These are phyloP conservation scores for Gaeumannomyces sp. DNA, from an alignment of 2,329 filamentous ascomycete genomes.

Conservation along the genomic window DNA sequence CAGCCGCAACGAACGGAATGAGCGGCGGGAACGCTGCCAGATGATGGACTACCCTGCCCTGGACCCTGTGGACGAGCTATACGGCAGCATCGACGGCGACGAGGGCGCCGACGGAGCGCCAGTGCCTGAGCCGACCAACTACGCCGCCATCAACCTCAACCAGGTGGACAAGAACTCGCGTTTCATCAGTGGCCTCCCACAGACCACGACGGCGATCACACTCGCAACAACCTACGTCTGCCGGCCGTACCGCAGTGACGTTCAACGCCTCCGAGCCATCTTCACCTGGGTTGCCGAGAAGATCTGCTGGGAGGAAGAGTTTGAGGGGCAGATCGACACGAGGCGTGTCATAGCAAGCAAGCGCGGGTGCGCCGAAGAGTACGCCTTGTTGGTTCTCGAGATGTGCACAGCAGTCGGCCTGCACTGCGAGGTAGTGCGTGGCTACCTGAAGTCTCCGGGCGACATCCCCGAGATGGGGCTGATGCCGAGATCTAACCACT, in stretches of 20 bases:
- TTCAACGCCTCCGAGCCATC: slow-evolving; percentile 86
- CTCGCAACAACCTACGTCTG: slow-evolving; percentile 90
- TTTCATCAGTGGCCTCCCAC: slow-evolving; percentile 78
- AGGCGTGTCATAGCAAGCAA: slow-evolving; percentile 77
- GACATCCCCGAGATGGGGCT: slow-evolving; percentile 75
- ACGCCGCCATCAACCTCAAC: slow-evolving; percentile 68
- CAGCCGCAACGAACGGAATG: slow-evolving; percentile 78
- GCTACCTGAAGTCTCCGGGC: slow-evolving; percentile 86
- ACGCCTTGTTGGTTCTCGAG: slow-evolving; percentile 79
- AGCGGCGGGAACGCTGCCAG: slow-evolving; percentile 82
- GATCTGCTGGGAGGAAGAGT: slow-evolving; percentile 91
- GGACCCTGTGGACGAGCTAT: slow-evolving; percentile 82
- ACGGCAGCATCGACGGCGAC: slow-evolving; percentile 79
- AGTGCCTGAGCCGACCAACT: slow-evolving; percentile 77
- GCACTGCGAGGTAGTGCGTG: slow-evolving; percentile 78
- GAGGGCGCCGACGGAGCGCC: slow-evolving; percentile 81
- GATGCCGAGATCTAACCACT: slow-evolving; percentile 86
- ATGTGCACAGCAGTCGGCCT: slow-evolving; percentile 92
- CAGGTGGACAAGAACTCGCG: slow-evolving; percentile 94
- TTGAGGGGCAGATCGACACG: slow-evolving; percentile 78
- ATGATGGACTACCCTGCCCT: slow-evolving; percentile 90
- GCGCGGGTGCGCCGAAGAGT: slow-evolving; percentile 81
- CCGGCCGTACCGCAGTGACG: slow-evolving; percentile 87
- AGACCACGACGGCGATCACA: slow-evolving; percentile 72
- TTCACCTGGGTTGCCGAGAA: slow-evolving; percentile 98